Percentiles rank a stretch among this genome's conserved stretches.
These are phyloP conservation scores for Triticum turgidum DNA, from an alignment of 176 grass and related monocot genomes.

Conservation along the genomic window DNA sequence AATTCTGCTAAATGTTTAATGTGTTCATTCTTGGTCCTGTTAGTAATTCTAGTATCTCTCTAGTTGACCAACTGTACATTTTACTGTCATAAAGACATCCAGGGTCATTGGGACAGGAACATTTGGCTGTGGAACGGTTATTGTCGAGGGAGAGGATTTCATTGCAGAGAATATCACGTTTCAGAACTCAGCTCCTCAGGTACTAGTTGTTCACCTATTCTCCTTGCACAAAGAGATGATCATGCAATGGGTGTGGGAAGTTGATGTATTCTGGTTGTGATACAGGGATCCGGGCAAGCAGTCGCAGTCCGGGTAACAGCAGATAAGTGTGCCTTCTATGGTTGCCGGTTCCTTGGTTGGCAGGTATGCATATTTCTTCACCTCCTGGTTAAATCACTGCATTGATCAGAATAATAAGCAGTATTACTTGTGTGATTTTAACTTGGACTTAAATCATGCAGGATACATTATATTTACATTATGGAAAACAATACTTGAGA, in stretches of 20 bases:
- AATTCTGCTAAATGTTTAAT: not conserved
- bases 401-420: not conserved
- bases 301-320: slow-evolving; percentile 84
- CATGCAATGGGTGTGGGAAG: slow-evolving; percentile 10
- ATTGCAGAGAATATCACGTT: slow-evolving; percentile 97
- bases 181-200: slow-evolving; percentile 93
- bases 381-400: not conserved
- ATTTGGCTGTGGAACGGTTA: slow-evolving; percentile 78
- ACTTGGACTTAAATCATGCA: slow-evolving; percentile 30
- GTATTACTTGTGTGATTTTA: slow-evolving; percentile 3
- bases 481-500: slow-evolving; percentile 93
- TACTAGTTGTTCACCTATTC: slow-evolving; percentile 25
- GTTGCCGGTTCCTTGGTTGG: slow-evolving; percentile 95
- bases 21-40: not conserved
- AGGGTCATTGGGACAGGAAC: slow-evolving; percentile 90
- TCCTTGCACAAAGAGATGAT: not conserved
- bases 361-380: slow-evolving; percentile 46
- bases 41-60: not conserved
- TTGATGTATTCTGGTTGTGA: slow-evolving; percentile 24
- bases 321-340: slow-evolving; percentile 90
- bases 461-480: slow-evolving; percentile 96
- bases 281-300: slow-evolving; percentile 90
- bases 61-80: not conserved
- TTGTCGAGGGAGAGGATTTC: slow-evolving; percentile 91
- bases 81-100: slow-evolving; percentile 50